Evolutionary conservation across 768 basidiomycete species (phyloP).

Genomic region (Collybia mongolica): DNA sequence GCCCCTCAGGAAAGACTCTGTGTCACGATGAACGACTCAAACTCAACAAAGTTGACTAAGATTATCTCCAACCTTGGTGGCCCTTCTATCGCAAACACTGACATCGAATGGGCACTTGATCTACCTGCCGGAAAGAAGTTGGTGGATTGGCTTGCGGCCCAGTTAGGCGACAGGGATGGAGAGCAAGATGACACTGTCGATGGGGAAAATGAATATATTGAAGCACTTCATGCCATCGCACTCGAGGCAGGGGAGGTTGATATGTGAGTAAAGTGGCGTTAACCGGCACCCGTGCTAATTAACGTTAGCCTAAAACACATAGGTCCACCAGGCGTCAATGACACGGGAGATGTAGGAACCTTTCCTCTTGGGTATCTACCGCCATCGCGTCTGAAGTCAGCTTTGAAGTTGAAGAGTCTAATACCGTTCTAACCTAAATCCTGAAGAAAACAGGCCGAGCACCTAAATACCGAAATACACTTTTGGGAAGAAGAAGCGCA

Average conservation of each 20-base stretch:
- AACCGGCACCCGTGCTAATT: background rate
- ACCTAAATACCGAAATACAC: constrained; percentile 22
- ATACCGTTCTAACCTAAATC: background rate
- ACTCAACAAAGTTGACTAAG: background rate
- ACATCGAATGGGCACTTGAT: constrained; percentile 31
- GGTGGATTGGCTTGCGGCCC: constrained; percentile 31
- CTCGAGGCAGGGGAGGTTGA: constrained; percentile 28
- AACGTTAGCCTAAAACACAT: constrained; percentile 11
- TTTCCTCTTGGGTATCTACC: constrained; percentile 13
- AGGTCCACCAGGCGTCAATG: background rate
- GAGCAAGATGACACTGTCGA: constrained; percentile 1
- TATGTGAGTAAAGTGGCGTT: constrained; percentile 15
- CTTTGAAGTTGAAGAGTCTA: background rate
- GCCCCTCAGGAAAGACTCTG: too few relatives aligned
- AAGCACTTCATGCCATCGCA: constrained; percentile 23
- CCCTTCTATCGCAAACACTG: constrained; percentile 19
- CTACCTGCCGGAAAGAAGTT: constrained; percentile 28
- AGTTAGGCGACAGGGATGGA: constrained; percentile 9
- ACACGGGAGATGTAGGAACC: background rate
- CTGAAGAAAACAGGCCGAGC: constrained; percentile 21
- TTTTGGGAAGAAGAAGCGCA: constrained; percentile 24
- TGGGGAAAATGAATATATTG: constrained; percentile 2
- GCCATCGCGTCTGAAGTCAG: constrained; percentile 20
- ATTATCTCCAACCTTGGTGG: constrained; percentile 27
- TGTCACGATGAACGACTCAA: background rate